Percentiles rank a stretch among this genome's conserved stretches.
These are phyloP conservation scores for Colletotrichum godetiae DNA, from an alignment of 2,329 filamentous ascomycete species.

Conservation along the genomic window DNA sequence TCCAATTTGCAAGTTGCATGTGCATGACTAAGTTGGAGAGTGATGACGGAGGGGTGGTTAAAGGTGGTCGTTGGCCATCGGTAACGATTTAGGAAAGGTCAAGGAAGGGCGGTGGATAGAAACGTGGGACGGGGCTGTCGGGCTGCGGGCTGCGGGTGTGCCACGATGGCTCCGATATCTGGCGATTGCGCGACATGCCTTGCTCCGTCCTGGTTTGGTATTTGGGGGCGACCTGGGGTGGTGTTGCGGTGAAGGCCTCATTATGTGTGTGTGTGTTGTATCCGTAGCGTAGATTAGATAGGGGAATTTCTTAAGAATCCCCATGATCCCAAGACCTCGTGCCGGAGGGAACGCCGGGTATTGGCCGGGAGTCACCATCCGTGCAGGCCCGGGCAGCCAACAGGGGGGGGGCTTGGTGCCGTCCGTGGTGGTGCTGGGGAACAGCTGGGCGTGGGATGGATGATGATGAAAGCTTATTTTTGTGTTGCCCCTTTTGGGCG, in stretches of 20 bases:
- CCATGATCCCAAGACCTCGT: slow-evolving; percentile 17
- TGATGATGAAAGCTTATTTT: slow-evolving; percentile 33
- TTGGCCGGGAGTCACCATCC: slow-evolving; percentile 21
- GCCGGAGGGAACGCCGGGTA: slow-evolving; percentile 21
- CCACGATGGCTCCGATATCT: slow-evolving; percentile 19
- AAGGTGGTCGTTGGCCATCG: slow-evolving; percentile 11
- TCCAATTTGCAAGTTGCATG: background rate
- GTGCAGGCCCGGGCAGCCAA: background rate
- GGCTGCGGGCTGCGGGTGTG: slow-evolving; percentile 6
- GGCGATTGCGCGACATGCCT: slow-evolving; percentile 4
- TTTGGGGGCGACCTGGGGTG: background rate
- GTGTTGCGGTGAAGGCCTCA: slow-evolving; percentile 23
- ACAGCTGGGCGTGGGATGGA: slow-evolving; percentile 1
- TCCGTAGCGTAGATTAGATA: background rate
- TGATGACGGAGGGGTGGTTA: background rate
- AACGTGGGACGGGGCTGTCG: slow-evolving; percentile 31
- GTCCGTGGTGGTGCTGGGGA: background rate
- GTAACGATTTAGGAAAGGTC: slow-evolving; percentile 13
- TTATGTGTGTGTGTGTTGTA: background rate
- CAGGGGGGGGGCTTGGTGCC: background rate
- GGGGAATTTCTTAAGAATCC: background rate
- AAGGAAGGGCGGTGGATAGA: background rate
- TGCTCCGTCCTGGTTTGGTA: background rate
- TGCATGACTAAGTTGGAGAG: background rate
- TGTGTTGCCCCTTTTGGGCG: background rate